Evolutionary conservation across 2,329 filamentous ascomycete species (phyloP), one percentile per base, ranked within the genome.

Genomic region (Colletotrichum musicola): DNA sequence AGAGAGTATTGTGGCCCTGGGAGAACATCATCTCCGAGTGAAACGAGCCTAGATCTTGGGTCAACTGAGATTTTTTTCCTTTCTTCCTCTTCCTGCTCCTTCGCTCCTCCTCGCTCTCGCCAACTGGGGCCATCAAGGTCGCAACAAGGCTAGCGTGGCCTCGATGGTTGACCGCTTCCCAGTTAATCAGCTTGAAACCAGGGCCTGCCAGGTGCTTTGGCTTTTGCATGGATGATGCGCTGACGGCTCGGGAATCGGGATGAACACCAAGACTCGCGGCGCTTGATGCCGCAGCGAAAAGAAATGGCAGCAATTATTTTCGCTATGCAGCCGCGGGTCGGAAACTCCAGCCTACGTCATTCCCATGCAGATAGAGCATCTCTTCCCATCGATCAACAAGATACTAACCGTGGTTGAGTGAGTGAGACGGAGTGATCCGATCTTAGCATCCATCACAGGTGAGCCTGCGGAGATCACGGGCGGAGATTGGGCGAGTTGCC

Each of bases 161-260:
- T 35, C 30, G 30, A 46, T 38, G 16, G 20, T 22, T 54, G 61
- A 54, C 61, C 42, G 53, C 61, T 53, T 22, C 46, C 14, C 44
- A 16, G 20, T 64, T 54, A 68, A 68, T 68, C 64, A 68, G 40
- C 40, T 59, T 64, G 64, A 68, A 68, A 68, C 64, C n/a, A 13
- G 27, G 47, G 38, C 30, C 16, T 35, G 3, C 44, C 27, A 20
- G 4, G 46, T 20, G 14, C 16, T 27, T 46, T 56, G 25, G 51
- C 47, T 61, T 40, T 12, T 53, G 46, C 64, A 68, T 58, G 61
- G 61, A 58, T 64, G 46, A 59, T n/a, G 14, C 20, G 22, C 18
- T 16, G 13, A 27, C n/a, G 38, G 18, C 49, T 27, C 16, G 44
- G 44, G 44, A 46, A 46, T 22, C 27, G 38, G 51, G 50, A 35